A percentile compares a stretch with the other conserved stretches of the same genome.
phyloP scores from a whole-genome alignment of 257 asterid genomes.

The Ocimum tenuiflorum region DNA sequence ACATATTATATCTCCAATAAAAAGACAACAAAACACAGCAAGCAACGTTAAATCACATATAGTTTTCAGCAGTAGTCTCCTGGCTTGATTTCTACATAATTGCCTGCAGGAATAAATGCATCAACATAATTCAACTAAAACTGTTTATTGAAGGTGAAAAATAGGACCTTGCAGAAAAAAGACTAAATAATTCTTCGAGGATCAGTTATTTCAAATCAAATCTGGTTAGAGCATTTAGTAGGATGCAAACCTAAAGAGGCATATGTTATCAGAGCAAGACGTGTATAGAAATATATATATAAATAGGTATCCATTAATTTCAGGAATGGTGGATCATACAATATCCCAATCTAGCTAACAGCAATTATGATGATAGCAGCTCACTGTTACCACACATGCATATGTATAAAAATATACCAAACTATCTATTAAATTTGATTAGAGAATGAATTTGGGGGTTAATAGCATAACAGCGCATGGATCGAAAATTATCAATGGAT shows the following conservation, averaged over 20 bases:
- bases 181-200: too few species aligned
- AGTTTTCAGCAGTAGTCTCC: neutral
- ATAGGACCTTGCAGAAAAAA: too few species aligned
- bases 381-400: neutral
- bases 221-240: neutral
- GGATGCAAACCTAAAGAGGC: neutral
- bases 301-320: neutral
- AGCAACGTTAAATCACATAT: neutral
- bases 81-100: neutral
- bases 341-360: neutral
- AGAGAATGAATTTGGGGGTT: neutral
- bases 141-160: neutral
- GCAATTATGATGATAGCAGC: neutral
- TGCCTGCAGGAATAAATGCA: neutral
- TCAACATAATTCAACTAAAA: neutral
- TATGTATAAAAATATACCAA: neutral
- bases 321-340: neutral
- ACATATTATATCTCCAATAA: slow-evolving; percentile 12
- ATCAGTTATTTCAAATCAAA: neutral
- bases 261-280: neutral
- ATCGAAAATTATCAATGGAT: neutral
- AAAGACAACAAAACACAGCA: neutral
- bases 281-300: too few species aligned
- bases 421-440: neutral
- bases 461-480: neutral